These are phyloP conservation scores for Lasiosphaeria ovina DNA, from an alignment of 495 filamentous ascomycete genomes.

Conservation along the genomic window DNA sequence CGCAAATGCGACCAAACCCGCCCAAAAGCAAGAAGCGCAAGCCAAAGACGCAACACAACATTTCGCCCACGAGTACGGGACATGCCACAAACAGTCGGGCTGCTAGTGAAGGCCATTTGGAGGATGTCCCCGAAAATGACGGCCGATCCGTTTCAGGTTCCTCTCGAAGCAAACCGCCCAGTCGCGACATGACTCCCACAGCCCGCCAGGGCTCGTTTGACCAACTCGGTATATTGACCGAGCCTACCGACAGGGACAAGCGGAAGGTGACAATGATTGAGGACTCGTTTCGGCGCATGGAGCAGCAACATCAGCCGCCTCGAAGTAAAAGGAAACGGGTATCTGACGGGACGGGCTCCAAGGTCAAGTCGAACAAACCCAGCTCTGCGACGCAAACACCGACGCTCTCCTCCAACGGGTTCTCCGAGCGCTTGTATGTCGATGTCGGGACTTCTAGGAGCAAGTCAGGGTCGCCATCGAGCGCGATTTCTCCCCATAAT, in stretches of 20 bases:
- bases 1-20: constrained; percentile 46
- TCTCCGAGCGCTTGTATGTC: constrained; percentile 42
- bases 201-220: constrained; percentile 52
- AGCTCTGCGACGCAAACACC: constrained; percentile 34
- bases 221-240: constrained; percentile 51
- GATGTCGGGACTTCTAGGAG: constrained; percentile 50
- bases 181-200: constrained; percentile 77
- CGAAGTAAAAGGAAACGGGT: constrained; percentile 59
- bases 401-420: constrained; percentile 30
- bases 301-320: constrained; percentile 53
- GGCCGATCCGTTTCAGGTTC: constrained; percentile 72
- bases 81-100: constrained; percentile 75
- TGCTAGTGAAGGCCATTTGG: constrained; percentile 64
- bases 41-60: constrained; percentile 47
- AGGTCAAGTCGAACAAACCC: constrained; percentile 38
- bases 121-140: constrained; percentile 56
- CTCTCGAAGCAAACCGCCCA: constrained; percentile 67
- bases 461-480: constrained; percentile 48
- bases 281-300: constrained; percentile 66
- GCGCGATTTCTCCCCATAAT: constrained; percentile 37
- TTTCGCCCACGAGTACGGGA: constrained; percentile 68
- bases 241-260: constrained; percentile 81
- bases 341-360: constrained; percentile 53
- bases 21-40: constrained; percentile 59
- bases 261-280: constrained; percentile 84